phyloP scores from a whole-genome alignment of 176 grass and related monocot species.

The Zoysia japonica region DNA sequence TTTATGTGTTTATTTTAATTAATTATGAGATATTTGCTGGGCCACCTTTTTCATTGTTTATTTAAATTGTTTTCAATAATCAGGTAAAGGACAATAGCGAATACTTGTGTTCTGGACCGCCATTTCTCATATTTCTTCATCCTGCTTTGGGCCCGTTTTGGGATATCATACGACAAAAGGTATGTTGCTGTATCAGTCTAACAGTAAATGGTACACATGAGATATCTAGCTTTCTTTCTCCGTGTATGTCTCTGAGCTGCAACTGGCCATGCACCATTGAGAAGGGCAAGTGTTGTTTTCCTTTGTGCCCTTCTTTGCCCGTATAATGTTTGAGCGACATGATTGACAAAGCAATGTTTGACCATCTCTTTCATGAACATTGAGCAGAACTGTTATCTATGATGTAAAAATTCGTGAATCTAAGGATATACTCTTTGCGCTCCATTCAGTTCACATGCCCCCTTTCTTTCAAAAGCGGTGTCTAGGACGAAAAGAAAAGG shows the following conservation, averaged over 20 bases:
- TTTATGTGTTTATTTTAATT: slow-evolving; percentile 29
- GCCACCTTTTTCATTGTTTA: slow-evolving; percentile 17
- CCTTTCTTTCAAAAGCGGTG: slow-evolving; percentile 3
- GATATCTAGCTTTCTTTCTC: neutral
- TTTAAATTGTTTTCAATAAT: slow-evolving; percentile 40
- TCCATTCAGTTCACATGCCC: slow-evolving; percentile 7
- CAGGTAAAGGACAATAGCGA: slow-evolving; percentile 83
- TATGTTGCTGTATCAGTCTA: slow-evolving; percentile 33
- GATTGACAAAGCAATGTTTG: neutral
- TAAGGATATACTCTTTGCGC: neutral
- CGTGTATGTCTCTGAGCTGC: slow-evolving; percentile 20
- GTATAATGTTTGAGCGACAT: slow-evolving; percentile 1
- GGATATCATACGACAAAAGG: slow-evolving; percentile 89
- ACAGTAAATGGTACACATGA: slow-evolving; percentile 9
- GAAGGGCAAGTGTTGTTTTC: neutral
- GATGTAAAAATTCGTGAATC: neutral
- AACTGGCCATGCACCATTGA: neutral
- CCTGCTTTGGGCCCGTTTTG: slow-evolving; percentile 96
- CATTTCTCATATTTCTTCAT: slow-evolving; percentile 98
- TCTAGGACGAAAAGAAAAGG: neutral
- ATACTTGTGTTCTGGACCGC: slow-evolving; percentile 66
- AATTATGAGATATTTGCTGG: neutral
- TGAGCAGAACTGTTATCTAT: slow-evolving; percentile 3
- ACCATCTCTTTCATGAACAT: neutral
- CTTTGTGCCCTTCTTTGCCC: neutral